Percentiles rank a stretch among this genome's conserved stretches.
These are phyloP conservation scores for Rhizopus arrhizus DNA, from an alignment of 371 early-diverging fungal species.

Conservation along the genomic window DNA sequence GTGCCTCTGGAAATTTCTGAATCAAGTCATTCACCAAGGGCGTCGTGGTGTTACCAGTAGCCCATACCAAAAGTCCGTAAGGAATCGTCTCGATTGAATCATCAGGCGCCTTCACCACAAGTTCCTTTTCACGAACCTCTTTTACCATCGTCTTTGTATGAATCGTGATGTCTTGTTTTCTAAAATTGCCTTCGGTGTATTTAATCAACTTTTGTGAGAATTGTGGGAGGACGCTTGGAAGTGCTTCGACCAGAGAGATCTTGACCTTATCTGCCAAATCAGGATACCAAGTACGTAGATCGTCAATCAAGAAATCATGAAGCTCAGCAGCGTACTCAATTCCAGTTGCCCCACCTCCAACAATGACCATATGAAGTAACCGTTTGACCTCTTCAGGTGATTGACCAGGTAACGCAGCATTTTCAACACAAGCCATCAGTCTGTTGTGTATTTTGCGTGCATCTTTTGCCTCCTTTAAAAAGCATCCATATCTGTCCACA, in stretches of 20 bases:
- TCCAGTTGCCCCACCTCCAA: conserved; percentile 96
- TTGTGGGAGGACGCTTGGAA: conserved; percentile 85
- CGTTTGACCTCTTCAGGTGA: conserved; percentile 76
- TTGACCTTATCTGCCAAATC: conserved; percentile 80
- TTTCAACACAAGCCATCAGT: conserved; percentile 89
- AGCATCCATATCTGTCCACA: conserved; percentile 83
- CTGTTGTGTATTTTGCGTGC: conserved; percentile 86
- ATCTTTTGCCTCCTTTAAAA: conserved; percentile 88
- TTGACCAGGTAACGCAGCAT: conserved; percentile 85
- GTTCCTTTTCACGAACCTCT: conserved; percentile 79
- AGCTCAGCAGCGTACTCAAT: conserved; percentile 95
- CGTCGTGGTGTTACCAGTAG: conserved; percentile 91
- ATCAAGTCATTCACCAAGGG: conserved; percentile 78
- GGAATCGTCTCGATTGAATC: conserved; percentile 70
- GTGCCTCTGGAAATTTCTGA: conserved; percentile 67
- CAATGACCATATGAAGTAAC: conserved; percentile 93
- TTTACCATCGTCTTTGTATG: conserved; percentile 89
- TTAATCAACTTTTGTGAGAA: conserved; percentile 88
- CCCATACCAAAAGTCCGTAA: conserved; percentile 92
- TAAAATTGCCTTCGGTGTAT: conserved; percentile 88
- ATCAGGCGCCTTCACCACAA: conserved; percentile 77
- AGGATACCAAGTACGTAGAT: conserved; percentile 71
- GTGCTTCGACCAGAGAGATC: conserved; percentile 89
- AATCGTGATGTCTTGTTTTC: conserved; percentile 83
- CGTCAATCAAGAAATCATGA: conserved; percentile 88